These are phyloP conservation scores for Xylaria sp. DNA, from an alignment of 2,329 filamentous ascomycete genomes.

Conservation along the genomic window DNA sequence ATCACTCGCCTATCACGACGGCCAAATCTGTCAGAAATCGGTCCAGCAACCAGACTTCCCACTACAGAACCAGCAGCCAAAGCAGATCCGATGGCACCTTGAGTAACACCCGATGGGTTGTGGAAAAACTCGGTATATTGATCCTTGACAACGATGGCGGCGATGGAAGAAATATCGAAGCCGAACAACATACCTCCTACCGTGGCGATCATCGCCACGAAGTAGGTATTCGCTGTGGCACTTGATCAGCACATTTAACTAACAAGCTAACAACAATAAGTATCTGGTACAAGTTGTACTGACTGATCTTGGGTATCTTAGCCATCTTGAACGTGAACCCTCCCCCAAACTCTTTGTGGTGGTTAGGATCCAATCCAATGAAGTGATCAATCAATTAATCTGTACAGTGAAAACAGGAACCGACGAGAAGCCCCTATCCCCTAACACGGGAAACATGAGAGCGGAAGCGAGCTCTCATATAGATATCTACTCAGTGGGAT, in stretches of 20 bases:
- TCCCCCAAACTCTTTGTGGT: constrained; percentile 13
- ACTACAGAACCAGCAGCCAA: constrained; percentile 49
- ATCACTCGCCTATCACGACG: constrained; percentile 35
- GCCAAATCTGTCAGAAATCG: constrained; percentile 45
- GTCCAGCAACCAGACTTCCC: constrained; percentile 44
- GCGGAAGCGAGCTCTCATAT: constrained; percentile 24
- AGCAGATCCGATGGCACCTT: constrained; percentile 49
- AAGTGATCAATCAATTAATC: neutral
- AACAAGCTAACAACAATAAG: neutral
- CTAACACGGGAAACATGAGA: constrained; percentile 3
- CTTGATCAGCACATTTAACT: neutral
- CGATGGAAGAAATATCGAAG: constrained; percentile 56
- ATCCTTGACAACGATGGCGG: constrained; percentile 48
- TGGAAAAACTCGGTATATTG: constrained; percentile 50
- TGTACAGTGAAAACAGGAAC: constrained; percentile 2
- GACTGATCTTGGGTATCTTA: constrained; percentile 30
- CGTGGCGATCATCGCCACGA: constrained; percentile 30
- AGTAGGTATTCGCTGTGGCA: constrained; percentile 28
- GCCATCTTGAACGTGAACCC: constrained; percentile 24
- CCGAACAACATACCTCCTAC: constrained; percentile 39
- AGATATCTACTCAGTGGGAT: constrained; percentile 14
- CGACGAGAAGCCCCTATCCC: constrained; percentile 1
- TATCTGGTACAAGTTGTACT: constrained; percentile 2
- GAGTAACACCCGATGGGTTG: constrained; percentile 40
- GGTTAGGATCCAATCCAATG: constrained; percentile 4